These are phyloP conservation scores for Cyclotella atomus DNA, from an alignment of 108 stramenopile genomes.

Conservation along the genomic window DNA sequence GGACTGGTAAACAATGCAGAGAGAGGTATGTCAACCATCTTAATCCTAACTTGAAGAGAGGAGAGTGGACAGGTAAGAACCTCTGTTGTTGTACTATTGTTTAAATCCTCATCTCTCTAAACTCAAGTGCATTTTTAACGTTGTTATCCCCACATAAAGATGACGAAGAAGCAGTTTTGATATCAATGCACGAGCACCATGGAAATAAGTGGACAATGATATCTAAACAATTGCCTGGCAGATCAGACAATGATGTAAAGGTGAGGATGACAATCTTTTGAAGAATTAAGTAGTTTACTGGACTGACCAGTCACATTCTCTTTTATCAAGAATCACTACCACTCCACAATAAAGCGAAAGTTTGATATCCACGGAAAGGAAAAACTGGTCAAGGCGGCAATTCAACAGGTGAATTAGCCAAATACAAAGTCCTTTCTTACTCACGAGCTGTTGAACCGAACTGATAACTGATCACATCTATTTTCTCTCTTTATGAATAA, in stretches of 20 bases:
- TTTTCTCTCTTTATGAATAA: background rate
- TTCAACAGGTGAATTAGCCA: constrained; percentile 75
- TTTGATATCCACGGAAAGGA: constrained; percentile 83
- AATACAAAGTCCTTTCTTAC: too few species aligned
- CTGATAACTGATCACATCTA: background rate
- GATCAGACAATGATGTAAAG: constrained; percentile 71
- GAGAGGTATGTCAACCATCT: constrained; percentile 98
- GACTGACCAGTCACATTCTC: constrained; percentile 16
- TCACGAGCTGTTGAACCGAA: background rate
- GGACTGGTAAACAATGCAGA: constrained; percentile 98
- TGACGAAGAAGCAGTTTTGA: constrained; percentile 92
- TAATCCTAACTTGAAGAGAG: constrained; percentile 91
- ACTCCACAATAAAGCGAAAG: constrained; percentile 85
- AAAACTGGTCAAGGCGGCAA: constrained; percentile 77
- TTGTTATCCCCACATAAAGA: constrained; percentile 13
- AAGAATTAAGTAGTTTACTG: background rate
- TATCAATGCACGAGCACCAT: constrained; percentile 82
- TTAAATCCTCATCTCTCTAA: too few species aligned
- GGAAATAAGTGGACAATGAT: constrained; percentile 92
- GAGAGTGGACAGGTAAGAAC: constrained; percentile 83
- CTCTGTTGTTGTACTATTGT: too few species aligned
- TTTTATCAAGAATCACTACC: constrained; percentile 91
- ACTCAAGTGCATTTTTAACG: background rate
- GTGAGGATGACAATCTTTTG: background rate
- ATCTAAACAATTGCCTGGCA: constrained; percentile 93